phyloP scores from a whole-genome alignment of 441 rosid species.

The Metrosideros polymorpha region DNA sequence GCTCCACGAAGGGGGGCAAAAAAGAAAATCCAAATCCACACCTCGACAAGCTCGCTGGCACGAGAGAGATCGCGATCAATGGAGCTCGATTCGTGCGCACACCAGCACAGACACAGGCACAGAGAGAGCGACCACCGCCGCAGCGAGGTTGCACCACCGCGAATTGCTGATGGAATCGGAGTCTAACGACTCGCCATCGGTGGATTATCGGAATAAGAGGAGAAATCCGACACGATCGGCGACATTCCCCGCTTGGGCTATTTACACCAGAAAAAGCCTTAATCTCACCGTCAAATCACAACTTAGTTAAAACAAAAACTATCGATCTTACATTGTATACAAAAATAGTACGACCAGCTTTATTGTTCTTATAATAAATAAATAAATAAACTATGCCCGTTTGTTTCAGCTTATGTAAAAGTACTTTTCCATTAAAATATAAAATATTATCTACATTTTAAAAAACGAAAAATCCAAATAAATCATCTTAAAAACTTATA shows the following conservation, averaged over 20 bases:
- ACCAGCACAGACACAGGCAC: background rate
- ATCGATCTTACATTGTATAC: too few relatives aligned
- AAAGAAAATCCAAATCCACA: background rate
- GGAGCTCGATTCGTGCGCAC: background rate
- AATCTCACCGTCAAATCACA: fast-evolving
- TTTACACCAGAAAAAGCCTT: fast-evolving
- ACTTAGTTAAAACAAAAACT: too few relatives aligned
- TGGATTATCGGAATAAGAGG: background rate
- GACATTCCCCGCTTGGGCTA: background rate
- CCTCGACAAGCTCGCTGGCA: background rate
- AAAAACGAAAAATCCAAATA: too few relatives aligned
- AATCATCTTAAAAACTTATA: too few relatives aligned
- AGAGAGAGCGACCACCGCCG: background rate
- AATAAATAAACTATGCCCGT: too few relatives aligned
- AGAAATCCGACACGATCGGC: background rate
- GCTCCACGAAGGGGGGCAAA: background rate
- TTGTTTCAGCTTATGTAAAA: too few relatives aligned
- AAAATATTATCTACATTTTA: too few relatives aligned
- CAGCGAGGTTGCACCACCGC: background rate
- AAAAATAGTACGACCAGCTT: too few relatives aligned
- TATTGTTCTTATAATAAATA: too few relatives aligned
- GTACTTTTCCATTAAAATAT: too few relatives aligned
- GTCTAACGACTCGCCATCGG: background rate
- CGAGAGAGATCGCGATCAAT: background rate
- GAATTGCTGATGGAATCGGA: background rate